Base-by-base conservation (phyloP, 805 yeast species). In the Komagataella kurtzmanii region DNA sequence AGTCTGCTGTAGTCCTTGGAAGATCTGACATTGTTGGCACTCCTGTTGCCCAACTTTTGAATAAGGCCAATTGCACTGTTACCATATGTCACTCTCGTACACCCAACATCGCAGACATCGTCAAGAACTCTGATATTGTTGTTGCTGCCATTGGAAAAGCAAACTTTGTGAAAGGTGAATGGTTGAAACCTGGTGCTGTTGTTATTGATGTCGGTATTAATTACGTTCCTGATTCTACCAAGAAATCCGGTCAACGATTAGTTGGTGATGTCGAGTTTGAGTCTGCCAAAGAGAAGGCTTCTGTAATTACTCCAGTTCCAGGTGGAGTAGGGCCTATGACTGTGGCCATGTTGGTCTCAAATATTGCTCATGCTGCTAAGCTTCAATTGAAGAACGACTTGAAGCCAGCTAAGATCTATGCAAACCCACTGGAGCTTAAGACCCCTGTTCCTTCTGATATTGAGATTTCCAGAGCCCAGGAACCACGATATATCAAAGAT, bases 261-360 rank as follows among this genome's bases (percentile, higher is more conserved):
- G 89, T 83, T 51, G 95, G 95, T 54, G 95, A 86, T 62, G 88
- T 81, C 53, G 88, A 84, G 53, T 84, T 73, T 57, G 80, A 74
- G 49, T 67, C 75, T 44, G 80, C 83, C 52, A 67, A 70, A 50
- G 66, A 70, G 44, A 76, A 72, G 56, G 82, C 89, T 3, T 72
- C 82, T 6, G 73, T 75, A 59, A 72, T 85, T 56, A 86, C 95
- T n/a, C 95, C 95, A 7, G 95, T 86, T 53, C 95, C 95, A 50
- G 95, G 95, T 64, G 95, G 95, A 57, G 95, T 86, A 56, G 95
- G 95, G 50, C 95, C 95, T 62, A 86, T 86, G 95, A 86, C 95
- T 12, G 91, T 86, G 48, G 93, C 93, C 24, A 82, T 83, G 80
- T 71, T 86, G 52, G 77, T 84, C 65, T 80, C 80, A 57, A 86